A percentile compares a stretch with the other conserved stretches of the same genome.
Conservation (phyloP, 1,139 yeast genomes). For the Candida pseudocylindracea region DNA sequence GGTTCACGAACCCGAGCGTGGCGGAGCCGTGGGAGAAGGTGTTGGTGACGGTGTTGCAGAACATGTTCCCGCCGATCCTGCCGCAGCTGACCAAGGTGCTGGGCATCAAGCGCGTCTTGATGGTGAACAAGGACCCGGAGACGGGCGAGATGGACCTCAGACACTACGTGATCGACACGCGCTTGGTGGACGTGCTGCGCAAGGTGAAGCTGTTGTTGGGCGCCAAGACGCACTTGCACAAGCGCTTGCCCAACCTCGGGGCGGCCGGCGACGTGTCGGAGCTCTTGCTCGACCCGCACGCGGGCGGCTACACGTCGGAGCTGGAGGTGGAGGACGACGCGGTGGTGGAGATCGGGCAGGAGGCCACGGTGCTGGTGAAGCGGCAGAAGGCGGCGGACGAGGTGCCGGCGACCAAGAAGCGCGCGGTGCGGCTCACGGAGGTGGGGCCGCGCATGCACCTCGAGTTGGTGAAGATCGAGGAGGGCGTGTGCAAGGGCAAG, state of each 20-base stretch:
- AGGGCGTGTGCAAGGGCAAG: conserved; percentile 49
- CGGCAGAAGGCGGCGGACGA: conserved; percentile 4
- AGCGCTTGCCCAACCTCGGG: conserved; percentile 53
- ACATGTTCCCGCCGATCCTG: conserved; percentile 84
- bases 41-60: conserved; percentile 78
- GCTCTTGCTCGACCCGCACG: conserved; percentile 62
- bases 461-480: conserved; percentile 70
- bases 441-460: conserved; percentile 80
- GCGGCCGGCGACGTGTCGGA: conserved; percentile 61
- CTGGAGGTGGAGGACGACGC: conserved; percentile 88
- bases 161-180: conserved; percentile 80
- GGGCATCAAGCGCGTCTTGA: conserved; percentile 63
- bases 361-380: conserved; percentile 4
- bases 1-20: conserved; percentile 35
- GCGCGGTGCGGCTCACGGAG: conserved; percentile 84
- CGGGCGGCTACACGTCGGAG: conserved; percentile 69
- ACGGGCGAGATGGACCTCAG: conserved; percentile 64
- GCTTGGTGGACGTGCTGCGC: conserved; percentile 63
- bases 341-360: conserved; percentile 45
- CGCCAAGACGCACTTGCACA: conserved; percentile 37
- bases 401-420: conserved; percentile 27
- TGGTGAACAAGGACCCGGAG: conserved; percentile 42
- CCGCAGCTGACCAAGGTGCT: conserved; percentile 59
- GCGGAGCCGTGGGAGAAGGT: conserved; percentile 54
- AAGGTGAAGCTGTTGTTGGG: conserved; percentile 59